phyloP scores from a whole-genome alignment of 2,329 filamentous ascomycete genomes.

The Fusarium ramigenum region DNA sequence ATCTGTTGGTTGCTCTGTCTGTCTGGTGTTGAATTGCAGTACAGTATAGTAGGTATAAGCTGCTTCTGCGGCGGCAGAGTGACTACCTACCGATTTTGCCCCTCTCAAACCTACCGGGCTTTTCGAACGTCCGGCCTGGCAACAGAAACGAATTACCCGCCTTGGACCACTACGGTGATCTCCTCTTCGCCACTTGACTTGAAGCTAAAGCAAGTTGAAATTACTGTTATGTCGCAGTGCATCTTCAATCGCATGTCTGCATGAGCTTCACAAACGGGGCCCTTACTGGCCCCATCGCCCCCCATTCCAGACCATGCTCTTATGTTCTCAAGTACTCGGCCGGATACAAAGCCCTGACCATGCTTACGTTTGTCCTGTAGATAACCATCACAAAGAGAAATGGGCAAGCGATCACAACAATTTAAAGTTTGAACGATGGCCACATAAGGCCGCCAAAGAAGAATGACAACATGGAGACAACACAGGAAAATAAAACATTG shows the following conservation, averaged over 20 bases:
- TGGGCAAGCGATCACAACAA: background rate
- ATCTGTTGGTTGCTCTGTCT: constrained; percentile 18
- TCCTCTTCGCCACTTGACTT: constrained; percentile 44
- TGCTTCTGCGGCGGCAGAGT: constrained; percentile 16
- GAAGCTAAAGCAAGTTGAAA: constrained; percentile 42
- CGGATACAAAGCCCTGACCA: constrained; percentile 20
- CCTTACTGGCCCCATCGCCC: constrained; percentile 27
- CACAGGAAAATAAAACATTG: constrained; percentile 6
- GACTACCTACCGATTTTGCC: constrained; percentile 18
- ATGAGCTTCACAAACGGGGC: constrained; percentile 39
- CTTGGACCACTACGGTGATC: constrained; percentile 33
- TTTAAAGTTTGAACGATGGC: constrained; percentile 22
- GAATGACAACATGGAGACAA: background rate
- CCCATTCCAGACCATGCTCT: constrained; percentile 35
- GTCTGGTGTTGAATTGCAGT: background rate
- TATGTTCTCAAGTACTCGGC: constrained; percentile 23
- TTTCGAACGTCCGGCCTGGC: constrained; percentile 26
- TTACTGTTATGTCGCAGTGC: constrained; percentile 39
- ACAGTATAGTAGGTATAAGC: background rate
- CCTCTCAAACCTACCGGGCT: constrained; percentile 31
- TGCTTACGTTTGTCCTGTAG: constrained; percentile 10
- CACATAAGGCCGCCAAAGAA: background rate
- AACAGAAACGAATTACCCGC: constrained; percentile 40
- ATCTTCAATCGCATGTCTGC: constrained; percentile 41
- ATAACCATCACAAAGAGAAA: constrained; percentile 4